phyloP scores from a whole-genome alignment of 140 eudicot genomes.

The Anethum foeniculum region DNA sequence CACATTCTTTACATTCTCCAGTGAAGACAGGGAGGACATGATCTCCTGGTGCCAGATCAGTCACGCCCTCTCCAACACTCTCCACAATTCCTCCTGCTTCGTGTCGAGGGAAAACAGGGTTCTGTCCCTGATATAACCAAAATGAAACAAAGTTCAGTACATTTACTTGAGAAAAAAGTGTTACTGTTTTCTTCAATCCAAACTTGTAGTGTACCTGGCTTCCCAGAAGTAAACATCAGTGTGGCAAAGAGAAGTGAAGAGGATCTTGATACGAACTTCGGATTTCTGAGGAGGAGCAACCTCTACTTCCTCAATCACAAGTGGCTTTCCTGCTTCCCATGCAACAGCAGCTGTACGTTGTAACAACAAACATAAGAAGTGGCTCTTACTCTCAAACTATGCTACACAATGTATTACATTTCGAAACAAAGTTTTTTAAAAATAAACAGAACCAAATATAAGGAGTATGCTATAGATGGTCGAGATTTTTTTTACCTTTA shows the following conservation, averaged over 20 bases:
- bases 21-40: constrained; percentile 3
- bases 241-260: neutral
- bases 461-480: too few relatives aligned
- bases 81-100: constrained; percentile 3
- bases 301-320: neutral
- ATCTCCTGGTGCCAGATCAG: constrained; percentile 4
- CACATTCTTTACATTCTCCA: neutral
- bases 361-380: neutral
- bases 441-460: neutral
- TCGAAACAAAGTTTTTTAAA: neutral
- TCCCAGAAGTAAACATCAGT: constrained; percentile 1
- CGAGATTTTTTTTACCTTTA: neutral
- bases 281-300: neutral
- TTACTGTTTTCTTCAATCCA: neutral
- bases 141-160: neutral
- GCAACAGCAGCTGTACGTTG: neutral
- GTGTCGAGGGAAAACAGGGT: neutral
- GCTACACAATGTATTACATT: neutral
- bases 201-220: neutral
- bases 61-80: constrained; percentile 1
- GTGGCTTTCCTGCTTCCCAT: constrained; percentile 5
- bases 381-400: neutral
- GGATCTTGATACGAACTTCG: neutral
- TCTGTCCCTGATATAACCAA: neutral
- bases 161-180: neutral